Conservation (phyloP, 306 rosid species). For the Sechiopsis laciniata region DNA sequence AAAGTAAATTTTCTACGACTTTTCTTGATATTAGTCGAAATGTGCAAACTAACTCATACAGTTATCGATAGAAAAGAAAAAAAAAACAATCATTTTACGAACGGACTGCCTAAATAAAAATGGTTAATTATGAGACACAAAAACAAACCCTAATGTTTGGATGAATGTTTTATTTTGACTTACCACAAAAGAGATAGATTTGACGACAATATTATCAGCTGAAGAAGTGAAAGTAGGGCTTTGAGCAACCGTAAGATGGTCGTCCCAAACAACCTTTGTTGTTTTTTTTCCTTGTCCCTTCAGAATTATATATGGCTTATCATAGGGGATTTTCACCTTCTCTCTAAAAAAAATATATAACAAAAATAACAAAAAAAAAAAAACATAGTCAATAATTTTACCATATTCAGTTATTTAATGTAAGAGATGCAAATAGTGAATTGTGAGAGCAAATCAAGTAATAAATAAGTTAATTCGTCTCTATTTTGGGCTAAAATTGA, state of each 20-base stretch:
- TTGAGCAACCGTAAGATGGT: slow-evolving; percentile 35
- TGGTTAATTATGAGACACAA: too few relatives aligned
- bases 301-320: slow-evolving; percentile 53
- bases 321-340: slow-evolving; percentile 47
- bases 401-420: neutral
- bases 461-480: neutral
- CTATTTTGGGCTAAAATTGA: neutral
- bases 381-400: neutral
- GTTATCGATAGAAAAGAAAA: too few relatives aligned
- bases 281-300: slow-evolving; percentile 45
- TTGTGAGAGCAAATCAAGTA: neutral
- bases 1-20: too few relatives aligned
- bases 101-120: too few relatives aligned
- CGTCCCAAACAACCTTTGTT: slow-evolving; percentile 61
- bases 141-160: too few relatives aligned
- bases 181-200: slow-evolving; percentile 55
- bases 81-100: too few relatives aligned
- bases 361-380: neutral
- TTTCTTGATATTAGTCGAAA: too few relatives aligned
- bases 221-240: slow-evolving; percentile 56
- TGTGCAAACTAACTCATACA: too few relatives aligned
- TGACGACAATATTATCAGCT: slow-evolving; percentile 52
- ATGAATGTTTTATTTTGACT: slow-evolving; percentile 7
- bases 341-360: slow-evolving; percentile 38
- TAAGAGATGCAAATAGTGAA: neutral